Percentiles rank a stretch among this genome's conserved stretches.
Conservation (phyloP, 73 alveolate genomes). For the Paramecium primaurelia region DNA sequence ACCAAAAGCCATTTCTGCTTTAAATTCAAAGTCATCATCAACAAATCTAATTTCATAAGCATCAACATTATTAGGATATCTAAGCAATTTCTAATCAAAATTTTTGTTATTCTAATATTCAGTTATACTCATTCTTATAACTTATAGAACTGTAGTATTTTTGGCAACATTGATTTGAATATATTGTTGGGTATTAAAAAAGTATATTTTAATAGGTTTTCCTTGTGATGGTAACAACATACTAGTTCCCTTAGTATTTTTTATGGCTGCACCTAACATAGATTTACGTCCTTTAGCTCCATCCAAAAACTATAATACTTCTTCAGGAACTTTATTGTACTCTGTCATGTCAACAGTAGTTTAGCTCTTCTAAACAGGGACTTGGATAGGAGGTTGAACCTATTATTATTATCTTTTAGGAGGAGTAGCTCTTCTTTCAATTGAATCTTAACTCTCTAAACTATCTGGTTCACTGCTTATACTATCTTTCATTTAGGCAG, state of each 20-base stretch:
- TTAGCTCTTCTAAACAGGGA: background rate
- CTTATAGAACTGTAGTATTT: background rate
- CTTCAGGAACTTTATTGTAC: conserved; percentile 29
- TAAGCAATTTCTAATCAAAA: background rate
- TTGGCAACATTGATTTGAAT: background rate
- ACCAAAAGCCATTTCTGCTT: conserved; percentile 41
- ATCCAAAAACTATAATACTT: background rate
- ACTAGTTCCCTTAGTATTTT: background rate
- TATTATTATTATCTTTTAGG: background rate
- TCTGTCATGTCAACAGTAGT: background rate
- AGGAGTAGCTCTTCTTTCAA: background rate
- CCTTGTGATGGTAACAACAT: background rate
- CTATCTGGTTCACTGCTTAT: background rate
- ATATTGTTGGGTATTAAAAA: background rate
- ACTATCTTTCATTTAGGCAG: background rate
- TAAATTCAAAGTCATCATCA: conserved; percentile 39
- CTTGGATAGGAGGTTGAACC: background rate
- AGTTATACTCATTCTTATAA: background rate
- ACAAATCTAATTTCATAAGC: conserved; percentile 33
- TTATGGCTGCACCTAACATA: background rate
- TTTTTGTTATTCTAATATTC: background rate
- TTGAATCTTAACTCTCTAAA: background rate
- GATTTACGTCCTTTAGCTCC: background rate
- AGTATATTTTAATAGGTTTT: conserved; percentile 3
- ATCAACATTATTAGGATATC: background rate